Base-by-base conservation (phyloP, 306 rosid genomes). In the Glycine latifolia region DNA sequence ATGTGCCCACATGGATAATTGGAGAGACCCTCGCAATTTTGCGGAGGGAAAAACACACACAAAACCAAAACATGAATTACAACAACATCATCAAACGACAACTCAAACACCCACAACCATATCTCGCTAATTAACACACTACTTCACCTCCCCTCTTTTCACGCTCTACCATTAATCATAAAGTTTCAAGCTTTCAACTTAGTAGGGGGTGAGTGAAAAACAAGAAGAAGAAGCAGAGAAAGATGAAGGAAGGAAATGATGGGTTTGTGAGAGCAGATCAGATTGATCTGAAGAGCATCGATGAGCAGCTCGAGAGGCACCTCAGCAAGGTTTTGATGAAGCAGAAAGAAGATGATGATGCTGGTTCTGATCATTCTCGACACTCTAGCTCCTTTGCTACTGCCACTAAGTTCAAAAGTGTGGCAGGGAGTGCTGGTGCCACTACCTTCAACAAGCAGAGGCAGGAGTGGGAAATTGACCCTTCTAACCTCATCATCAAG, bases 381-480 rank as follows among this genome's bases (percentile, higher is more conserved):
- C 50, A 7, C 3, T 50, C 62, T 47, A 33, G 73, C 58, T 68
- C 61, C 48, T 26, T 15, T 43, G 58, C 58, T 37, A 74, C 55
- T 52, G 10, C 71, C 39, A 20, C 43, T 13, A 81, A 35, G 35
- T 71, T 56, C 44, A 70, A 50, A 33, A 47, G 14, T 59, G 61
- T 73, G 35, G 8, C 44, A 0, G 62, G 33, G 1, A 0, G 33
- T 8, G 50, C 47, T 61, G 59, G 43, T 20, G 44, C 62, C 37
- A 3, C 43, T 49, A 4, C 43, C 63, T 14, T 79, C 59, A 85
- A 77, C 76, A 83, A 86, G 79, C 90, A 89, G 71, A 73, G 95
- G 79, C 89, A 73, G 49, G 97, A 92, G 17, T 91, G 97, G 95
- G 97, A 92, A 90, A 91, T 92, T 85, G 97, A 92, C 80, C 92